A percentile compares a stretch with the other conserved stretches of the same genome.
Conservation (phyloP, 371 early-diverging fungal species). For the Haplosporangium sp. region DNA sequence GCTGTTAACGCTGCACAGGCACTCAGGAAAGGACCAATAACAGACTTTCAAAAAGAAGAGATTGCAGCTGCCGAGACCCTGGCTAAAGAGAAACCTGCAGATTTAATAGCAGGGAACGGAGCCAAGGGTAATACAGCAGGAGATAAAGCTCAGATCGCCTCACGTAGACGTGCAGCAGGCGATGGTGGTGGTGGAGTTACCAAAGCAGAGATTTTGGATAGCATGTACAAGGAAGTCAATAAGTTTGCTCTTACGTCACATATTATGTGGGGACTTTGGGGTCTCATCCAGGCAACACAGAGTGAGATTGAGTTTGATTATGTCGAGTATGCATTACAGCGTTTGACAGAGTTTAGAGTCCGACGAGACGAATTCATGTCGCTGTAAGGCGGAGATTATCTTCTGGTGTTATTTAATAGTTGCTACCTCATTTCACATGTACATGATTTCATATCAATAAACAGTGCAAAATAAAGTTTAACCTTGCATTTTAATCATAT, state of each 20-base stretch:
- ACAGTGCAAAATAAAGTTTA: no score
- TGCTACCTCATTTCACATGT: no score
- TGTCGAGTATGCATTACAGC: constrained; percentile 74
- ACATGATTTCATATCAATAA: no score
- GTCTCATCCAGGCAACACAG: constrained; percentile 78
- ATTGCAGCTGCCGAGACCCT: constrained; percentile 3
- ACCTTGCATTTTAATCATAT: neutral
- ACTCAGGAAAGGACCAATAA: constrained; percentile 2
- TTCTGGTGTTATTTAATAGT: no score
- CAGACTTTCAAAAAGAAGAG: constrained; percentile 19
- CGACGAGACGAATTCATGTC: constrained; percentile 48
- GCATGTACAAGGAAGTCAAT: constrained; percentile 53
- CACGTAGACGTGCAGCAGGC: constrained; percentile 8
- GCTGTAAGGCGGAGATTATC: constrained; percentile 5
- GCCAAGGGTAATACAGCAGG: constrained; percentile 27
- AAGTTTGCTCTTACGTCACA: constrained; percentile 75
- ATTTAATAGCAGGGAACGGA: neutral
- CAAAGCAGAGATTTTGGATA: constrained; percentile 48
- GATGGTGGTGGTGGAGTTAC: constrained; percentile 37
- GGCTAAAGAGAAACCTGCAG: neutral
- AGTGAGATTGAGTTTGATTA: constrained; percentile 89
- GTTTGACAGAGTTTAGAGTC: constrained; percentile 59
- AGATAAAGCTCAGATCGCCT: constrained; percentile 10
- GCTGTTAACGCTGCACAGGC: constrained; percentile 22
- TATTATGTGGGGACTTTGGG: constrained; percentile 88